Base-by-base conservation (phyloP, 495 filamentous ascomycete genomes). In the Xylaria scruposa region DNA sequence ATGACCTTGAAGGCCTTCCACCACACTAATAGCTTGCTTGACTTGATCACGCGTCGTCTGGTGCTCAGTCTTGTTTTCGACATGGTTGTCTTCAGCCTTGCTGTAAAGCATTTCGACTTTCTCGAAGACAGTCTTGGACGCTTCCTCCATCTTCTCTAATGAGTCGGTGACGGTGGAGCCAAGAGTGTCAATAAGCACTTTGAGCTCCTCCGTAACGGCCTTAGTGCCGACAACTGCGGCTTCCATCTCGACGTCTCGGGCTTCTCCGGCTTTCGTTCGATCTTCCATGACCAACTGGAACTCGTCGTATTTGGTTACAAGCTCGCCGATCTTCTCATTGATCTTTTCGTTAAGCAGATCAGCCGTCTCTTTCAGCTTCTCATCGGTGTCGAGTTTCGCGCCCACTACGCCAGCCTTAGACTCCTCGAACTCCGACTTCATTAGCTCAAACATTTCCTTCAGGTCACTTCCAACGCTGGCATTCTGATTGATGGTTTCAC, bases 281-380 rank as follows among this genome's bases (percentile, higher is more conserved):
- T 90, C 89, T 47, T 94, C 91, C 36, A 91, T 86, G 6, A 88
- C 84, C 17, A 86, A 76, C 76, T 94, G 92, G 58, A 91, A 89
- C 59, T 96, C 93, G 47, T 97, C 93, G 75, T 95, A 95, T 77
- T 94, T 96, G 42, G 85, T 83, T 77, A 96, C 86, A 26, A 97
- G 83, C 72, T 92, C 90, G 60, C 86, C 87, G 76, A 97, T 92
- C 72, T 91, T 90, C 76, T 93, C 91, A 64, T 95, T 94, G 33
- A 97, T 85, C 82, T 94, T 97, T 54, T 81, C 80, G 47, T 91
- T 88, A 15, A 95, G 87, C 70, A 89, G 91, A 72, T 94, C 89
- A n/a, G 91, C 81, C 24, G 88, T 83, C 65, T 89, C 84, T 51
- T 92, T 89, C 70, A 96, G 85, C 68, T 92, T 91, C 78, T 97